phyloP scores from a whole-genome alignment of 2,329 filamentous ascomycete species.

The Trichoderma hamatum region DNA sequence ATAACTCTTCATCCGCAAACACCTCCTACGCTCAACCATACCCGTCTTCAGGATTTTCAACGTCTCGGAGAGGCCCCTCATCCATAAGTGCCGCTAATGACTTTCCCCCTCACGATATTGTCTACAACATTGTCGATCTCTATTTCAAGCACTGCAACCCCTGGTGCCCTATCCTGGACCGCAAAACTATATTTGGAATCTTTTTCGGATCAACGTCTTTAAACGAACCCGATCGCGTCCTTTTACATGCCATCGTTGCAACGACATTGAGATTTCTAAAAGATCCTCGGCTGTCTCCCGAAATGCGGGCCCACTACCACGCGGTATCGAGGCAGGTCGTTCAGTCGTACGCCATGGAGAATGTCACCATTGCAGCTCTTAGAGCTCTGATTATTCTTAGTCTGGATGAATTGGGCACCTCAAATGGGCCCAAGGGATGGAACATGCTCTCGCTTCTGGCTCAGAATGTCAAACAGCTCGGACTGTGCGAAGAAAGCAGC shows the following conservation, averaged over 20 bases:
- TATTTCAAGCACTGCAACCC: slow-evolving; percentile 68
- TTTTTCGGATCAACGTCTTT: slow-evolving; percentile 48
- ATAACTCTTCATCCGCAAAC: not conserved
- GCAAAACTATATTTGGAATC: slow-evolving; percentile 46
- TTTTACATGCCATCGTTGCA: slow-evolving; percentile 50
- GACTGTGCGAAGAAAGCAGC: slow-evolving; percentile 45
- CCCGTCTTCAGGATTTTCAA: slow-evolving; percentile 19
- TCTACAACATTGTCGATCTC: slow-evolving; percentile 62
- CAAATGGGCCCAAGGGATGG: slow-evolving; percentile 48
- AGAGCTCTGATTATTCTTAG: slow-evolving; percentile 47
- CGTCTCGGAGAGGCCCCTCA: slow-evolving; percentile 32
- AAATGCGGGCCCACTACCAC: slow-evolving; percentile 46
- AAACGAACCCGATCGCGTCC: slow-evolving; percentile 44
- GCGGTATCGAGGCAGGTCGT: slow-evolving; percentile 45
- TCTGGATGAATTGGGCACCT: slow-evolving; percentile 47
- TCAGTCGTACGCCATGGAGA: slow-evolving; percentile 48
- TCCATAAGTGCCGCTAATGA: slow-evolving; percentile 48
- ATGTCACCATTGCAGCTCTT: slow-evolving; percentile 45
- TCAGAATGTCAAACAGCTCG: slow-evolving; percentile 46
- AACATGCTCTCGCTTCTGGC: slow-evolving; percentile 46
- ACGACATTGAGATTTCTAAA: slow-evolving; percentile 48
- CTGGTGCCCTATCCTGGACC: slow-evolving; percentile 54
- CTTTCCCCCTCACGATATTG: slow-evolving; percentile 61
- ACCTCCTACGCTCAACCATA: slow-evolving; percentile 18
- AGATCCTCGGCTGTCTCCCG: slow-evolving; percentile 43